These are phyloP conservation scores for Oryza glaberrima DNA, from an alignment of 176 grass and related monocot species.

Conservation along the genomic window DNA sequence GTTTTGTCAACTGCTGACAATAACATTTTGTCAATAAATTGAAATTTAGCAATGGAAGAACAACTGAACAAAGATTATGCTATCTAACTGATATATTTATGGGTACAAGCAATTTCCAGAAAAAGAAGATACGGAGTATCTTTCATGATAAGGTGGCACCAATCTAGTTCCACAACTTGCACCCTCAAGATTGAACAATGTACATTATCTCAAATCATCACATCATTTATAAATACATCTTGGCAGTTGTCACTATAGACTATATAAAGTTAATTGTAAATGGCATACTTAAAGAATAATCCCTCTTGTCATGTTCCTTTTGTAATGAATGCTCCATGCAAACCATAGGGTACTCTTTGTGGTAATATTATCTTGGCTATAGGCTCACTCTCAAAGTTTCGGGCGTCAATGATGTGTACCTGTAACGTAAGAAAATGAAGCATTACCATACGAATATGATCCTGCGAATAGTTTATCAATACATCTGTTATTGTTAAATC, in stretches of 20 bases:
- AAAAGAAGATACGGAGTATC: neutral
- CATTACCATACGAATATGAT: neutral
- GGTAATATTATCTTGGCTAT: conserved; percentile 42
- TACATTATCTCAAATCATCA: neutral
- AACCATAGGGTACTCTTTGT: conserved; percentile 40
- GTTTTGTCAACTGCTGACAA: neutral
- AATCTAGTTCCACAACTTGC: neutral
- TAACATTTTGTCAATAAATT: neutral
- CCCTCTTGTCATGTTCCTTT: conserved; percentile 11
- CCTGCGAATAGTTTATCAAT: neutral
- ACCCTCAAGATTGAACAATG: neutral
- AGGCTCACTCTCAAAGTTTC: conserved; percentile 28
- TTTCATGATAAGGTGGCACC: neutral
- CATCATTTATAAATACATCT: neutral
- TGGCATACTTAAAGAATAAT: neutral
- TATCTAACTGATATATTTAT: neutral
- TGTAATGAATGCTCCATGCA: conserved; percentile 46
- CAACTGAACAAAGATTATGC: neutral
- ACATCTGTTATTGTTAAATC: neutral
- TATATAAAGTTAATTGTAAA: neutral
- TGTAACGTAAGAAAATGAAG: neutral
- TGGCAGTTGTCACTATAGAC: neutral
- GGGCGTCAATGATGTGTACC: conserved; percentile 6
- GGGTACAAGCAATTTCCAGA: neutral
- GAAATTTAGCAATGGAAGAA: neutral